Conservation (phyloP, 257 asterid genomes). For the Verbascum thapsus region DNA sequence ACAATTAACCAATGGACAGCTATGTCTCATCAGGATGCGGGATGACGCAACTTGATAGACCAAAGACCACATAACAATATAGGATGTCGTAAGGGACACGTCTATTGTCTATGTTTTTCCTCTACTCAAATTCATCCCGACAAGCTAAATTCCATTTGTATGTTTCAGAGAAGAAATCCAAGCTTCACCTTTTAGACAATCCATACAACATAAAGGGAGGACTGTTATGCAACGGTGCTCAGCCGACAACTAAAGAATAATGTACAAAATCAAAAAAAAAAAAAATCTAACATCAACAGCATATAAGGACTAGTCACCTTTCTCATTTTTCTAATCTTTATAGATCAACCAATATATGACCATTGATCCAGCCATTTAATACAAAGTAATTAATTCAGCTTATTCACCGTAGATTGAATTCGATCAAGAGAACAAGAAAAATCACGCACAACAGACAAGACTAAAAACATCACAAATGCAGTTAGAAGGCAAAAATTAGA, state of each 20-base stretch:
- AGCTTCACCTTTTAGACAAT: slow-evolving; percentile 4
- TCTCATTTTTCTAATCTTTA: background rate
- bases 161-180: slow-evolving; percentile 12
- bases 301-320: background rate
- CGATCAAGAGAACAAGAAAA: slow-evolving; percentile 15
- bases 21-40: background rate
- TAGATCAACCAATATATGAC: slow-evolving; percentile 24
- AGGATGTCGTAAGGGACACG: background rate
- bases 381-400: slow-evolving; percentile 10
- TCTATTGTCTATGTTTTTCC: background rate
- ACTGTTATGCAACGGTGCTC: background rate
- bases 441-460: background rate
- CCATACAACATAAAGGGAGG: slow-evolving; percentile 9
- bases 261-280: no score
- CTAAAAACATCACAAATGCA: slow-evolving; percentile 6
- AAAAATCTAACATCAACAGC: slow-evolving; percentile 7
- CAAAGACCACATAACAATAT: slow-evolving; percentile 11
- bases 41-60: slow-evolving; percentile 12
- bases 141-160: slow-evolving; percentile 9
- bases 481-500: slow-evolving; percentile 14
- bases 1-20: slow-evolving; percentile 16
- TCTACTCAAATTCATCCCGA: background rate
- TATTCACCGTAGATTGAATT: background rate
- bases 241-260: no score
- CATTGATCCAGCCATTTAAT: slow-evolving; percentile 15